Base-by-base conservation (phyloP, 2,329 filamentous ascomycete genomes). In the Aspergillus unguis region DNA sequence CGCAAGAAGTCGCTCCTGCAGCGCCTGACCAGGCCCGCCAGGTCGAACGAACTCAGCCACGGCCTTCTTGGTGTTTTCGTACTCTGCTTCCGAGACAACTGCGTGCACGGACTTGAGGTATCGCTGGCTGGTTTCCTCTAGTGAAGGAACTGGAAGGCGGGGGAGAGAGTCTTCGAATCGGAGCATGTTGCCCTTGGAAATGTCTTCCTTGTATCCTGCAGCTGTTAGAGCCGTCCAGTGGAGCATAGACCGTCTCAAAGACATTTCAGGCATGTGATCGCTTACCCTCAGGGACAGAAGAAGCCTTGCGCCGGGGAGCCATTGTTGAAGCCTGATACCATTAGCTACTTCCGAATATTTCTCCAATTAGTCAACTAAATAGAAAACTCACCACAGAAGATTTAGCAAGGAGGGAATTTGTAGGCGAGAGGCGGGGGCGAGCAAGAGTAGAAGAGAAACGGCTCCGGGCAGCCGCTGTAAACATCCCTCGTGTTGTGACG, bases 11-110 rank as follows among this genome's bases (percentile, higher is more conserved):
- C 92, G 88, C 69, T 96, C 87, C 77, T 99, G 94, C 40, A 99
- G 85, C 65, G 84, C 84, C 70, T 86, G 82, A 56, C 92, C 94
- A 47, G 86, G 79, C 36, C 91, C 90, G 52, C 90, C 90, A n/a
- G 92, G 90, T 62, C 86, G 85, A 62, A 96, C 77, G 73, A 99
- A 97, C 5, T 92, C 90, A 56, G 89, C 80, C 33, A 99, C 91
- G 31, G 90, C 92, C 67, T 88, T 87, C 70, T 88, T 87, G 50
- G 83, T 85, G 56, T 74, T 72, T 59, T 82, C 75, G 66, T 76
- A 86, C 67, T 86, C 84, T 58, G 74, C 67, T 60, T 79, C 71
- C 60, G 76, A 81, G 50, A 86, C 77, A 29, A 86, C 75, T 45
- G 84, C 80, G 70, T 85, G 83, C 17, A 86, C 80, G 52, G 84